phyloP scores from a whole-genome alignment of 179 eudicot genomes.

The Beta lomatogona region DNA sequence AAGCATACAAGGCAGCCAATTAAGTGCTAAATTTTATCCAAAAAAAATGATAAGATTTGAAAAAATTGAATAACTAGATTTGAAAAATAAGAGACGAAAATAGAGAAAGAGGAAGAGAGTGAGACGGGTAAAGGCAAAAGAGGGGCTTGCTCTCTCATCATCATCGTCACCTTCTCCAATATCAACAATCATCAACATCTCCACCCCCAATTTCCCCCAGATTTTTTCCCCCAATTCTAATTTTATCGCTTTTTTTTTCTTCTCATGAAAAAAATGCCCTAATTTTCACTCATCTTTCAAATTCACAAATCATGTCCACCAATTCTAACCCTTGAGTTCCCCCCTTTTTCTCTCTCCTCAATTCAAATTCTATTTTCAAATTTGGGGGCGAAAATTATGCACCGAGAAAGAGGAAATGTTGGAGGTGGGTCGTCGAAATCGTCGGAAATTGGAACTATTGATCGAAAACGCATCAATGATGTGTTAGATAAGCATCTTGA shows the following conservation, averaged over 20 bases:
- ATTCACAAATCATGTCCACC: slow-evolving; percentile 6
- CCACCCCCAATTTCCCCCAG: neutral
- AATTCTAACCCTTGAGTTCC: neutral
- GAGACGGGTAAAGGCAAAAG: neutral
- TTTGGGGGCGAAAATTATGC: slow-evolving; percentile 23
- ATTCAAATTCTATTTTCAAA: neutral
- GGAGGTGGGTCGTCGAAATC: slow-evolving; percentile 29
- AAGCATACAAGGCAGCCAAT: too few species aligned
- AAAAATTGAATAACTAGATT: neutral
- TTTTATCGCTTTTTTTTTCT: neutral
- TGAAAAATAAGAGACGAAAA: neutral
- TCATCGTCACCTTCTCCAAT: slow-evolving; percentile 20
- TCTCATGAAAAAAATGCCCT: neutral
- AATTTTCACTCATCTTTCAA: neutral
- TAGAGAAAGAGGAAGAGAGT: neutral
- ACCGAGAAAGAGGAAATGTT: slow-evolving; percentile 9
- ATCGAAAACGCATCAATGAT: slow-evolving; percentile 53
- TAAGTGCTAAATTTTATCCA: too few species aligned
- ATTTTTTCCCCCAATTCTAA: slow-evolving; percentile 11
- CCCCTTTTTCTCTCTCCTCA: neutral
- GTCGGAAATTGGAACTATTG: slow-evolving; percentile 26
- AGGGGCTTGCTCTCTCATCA: slow-evolving; percentile 12
- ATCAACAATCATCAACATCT: neutral
- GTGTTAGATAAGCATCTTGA: slow-evolving; percentile 66
- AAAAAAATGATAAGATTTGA: too few species aligned